These are phyloP conservation scores for Laetiporus sulphureus DNA, from an alignment of 1,284 basidiomycete genomes.

Conservation along the genomic window DNA sequence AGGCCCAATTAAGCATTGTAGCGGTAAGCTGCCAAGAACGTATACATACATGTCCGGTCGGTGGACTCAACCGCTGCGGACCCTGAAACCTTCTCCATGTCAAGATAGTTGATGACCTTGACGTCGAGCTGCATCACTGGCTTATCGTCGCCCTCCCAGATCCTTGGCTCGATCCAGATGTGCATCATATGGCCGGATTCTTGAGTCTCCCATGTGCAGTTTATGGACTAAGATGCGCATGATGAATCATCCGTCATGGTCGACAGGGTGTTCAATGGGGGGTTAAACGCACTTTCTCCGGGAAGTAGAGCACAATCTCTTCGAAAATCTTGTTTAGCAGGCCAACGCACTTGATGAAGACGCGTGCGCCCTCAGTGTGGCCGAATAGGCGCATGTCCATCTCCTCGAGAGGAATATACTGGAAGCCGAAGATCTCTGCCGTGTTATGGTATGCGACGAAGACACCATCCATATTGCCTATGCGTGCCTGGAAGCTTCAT, in stretches of 20 bases:
- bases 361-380: slow-evolving; percentile 52
- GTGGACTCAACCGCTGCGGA: slow-evolving; percentile 2
- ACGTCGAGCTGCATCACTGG: slow-evolving; percentile 41
- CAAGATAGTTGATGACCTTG: slow-evolving; percentile 20
- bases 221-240: slow-evolving; percentile 43
- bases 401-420: slow-evolving; percentile 84
- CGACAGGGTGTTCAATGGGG: too few species aligned
- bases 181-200: slow-evolving; percentile 39
- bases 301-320: slow-evolving; percentile 59
- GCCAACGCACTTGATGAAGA: slow-evolving; percentile 74
- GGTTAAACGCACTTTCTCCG: slow-evolving; percentile 57
- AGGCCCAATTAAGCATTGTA: too few species aligned
- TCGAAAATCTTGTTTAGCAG: slow-evolving; percentile 70
- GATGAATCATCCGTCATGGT: too few species aligned
- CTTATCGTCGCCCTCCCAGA: slow-evolving; percentile 32
- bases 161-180: slow-evolving; percentile 61
- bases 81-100: background rate
- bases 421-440: slow-evolving; percentile 85
- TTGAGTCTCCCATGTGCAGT: slow-evolving; percentile 52
- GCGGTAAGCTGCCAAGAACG: background rate
- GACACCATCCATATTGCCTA: slow-evolving; percentile 97
- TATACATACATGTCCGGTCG: slow-evolving; percentile 1
- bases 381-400: slow-evolving; percentile 87
- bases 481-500: slow-evolving; percentile 89
- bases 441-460: slow-evolving; percentile 96